Percentiles rank a stretch among this genome's conserved stretches.
Conservation (phyloP, 495 filamentous ascomycete genomes). For the Hypoxylon lenormandii region DNA sequence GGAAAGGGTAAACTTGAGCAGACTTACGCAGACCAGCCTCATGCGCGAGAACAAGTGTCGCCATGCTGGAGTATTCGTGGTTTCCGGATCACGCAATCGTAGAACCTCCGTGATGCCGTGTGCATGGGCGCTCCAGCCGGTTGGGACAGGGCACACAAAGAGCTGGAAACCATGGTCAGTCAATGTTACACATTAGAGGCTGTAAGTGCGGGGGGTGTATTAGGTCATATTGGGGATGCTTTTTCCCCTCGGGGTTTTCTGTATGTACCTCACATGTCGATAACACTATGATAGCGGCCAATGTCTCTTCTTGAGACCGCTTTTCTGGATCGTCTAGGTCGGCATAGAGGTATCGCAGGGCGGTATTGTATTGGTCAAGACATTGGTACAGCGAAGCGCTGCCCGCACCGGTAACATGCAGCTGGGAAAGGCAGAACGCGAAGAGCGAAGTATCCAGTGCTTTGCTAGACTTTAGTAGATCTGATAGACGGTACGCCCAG, state of each 20-base stretch:
- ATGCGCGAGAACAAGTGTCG: constrained; percentile 35
- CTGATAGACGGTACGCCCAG: constrained; percentile 24
- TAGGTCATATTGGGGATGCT: not conserved
- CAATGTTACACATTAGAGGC: not conserved
- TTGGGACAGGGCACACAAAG: constrained; percentile 28
- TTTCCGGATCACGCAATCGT: constrained; percentile 26
- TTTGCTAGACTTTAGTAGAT: constrained; percentile 19
- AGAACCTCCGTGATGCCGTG: constrained; percentile 27
- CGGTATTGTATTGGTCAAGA: constrained; percentile 35
- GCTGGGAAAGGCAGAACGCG: constrained; percentile 32
- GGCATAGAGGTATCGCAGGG: constrained; percentile 25
- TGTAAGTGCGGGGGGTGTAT: not conserved
- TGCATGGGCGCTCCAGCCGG: constrained; percentile 32
- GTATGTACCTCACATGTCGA: constrained; percentile 34
- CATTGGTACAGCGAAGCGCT: constrained; percentile 29
- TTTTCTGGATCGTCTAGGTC: constrained; percentile 26
- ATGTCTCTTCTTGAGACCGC: constrained; percentile 29
- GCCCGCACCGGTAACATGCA: constrained; percentile 26
- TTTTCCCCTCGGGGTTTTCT: not conserved
- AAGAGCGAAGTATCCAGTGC: constrained; percentile 30
- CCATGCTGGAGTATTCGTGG: constrained; percentile 30
- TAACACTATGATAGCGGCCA: constrained; percentile 29
- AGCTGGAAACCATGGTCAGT: constrained; percentile 21
- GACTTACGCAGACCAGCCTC: constrained; percentile 32
- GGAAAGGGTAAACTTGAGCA: not conserved